Base-by-base conservation (phyloP, 345 rosid species). In the Bruguiera parviflora region DNA sequence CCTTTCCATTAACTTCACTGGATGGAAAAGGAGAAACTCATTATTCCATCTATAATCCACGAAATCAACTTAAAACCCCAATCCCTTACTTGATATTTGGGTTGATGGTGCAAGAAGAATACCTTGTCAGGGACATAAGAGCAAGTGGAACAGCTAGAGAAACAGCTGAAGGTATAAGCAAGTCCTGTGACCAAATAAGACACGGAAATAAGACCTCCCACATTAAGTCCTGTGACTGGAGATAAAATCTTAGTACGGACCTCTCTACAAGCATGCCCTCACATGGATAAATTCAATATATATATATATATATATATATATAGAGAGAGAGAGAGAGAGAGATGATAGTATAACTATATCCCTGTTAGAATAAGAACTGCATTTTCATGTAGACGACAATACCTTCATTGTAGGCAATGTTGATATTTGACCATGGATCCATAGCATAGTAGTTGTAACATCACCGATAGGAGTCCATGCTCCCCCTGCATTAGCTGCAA, bases 391-490 rank as follows among this genome's bases (percentile, higher is more conserved):
- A 10, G 56, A 71, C 58, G 65, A 60, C 73, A 69, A 58, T 43
- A 91, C 98, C 97, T 85, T 86, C 88, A 94, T 94, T 61, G 97
- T 94, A 61, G 78, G 90, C 79, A 91, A 71, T 19, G 96, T 89
- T 69, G 96, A 78, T 80, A 91, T 81, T 65, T 94, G 98, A 73
- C 98, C 98, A 77, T 94, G 97, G 73, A 94, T 94, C 98, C 98
- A 94, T 33, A 94, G 84, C 97, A 94, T 94, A 62, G 98, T 94
- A 47, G 98, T 94, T 33, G 98, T 91, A 65, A 94, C 98, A 84
- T 94, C 97, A 69, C 98, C 97, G 51, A 89, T 94, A n/a, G 98
- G 98, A 77, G 98, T 91, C 97, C 98, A 94, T 13, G 96, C 90
- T 74, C 98, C 98, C 72, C 97, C 98, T 37, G 97, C 96, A 75